These are phyloP conservation scores for Yamadazyma aaseri DNA, from an alignment of 1,139 yeast species.

Conservation along the genomic window DNA sequence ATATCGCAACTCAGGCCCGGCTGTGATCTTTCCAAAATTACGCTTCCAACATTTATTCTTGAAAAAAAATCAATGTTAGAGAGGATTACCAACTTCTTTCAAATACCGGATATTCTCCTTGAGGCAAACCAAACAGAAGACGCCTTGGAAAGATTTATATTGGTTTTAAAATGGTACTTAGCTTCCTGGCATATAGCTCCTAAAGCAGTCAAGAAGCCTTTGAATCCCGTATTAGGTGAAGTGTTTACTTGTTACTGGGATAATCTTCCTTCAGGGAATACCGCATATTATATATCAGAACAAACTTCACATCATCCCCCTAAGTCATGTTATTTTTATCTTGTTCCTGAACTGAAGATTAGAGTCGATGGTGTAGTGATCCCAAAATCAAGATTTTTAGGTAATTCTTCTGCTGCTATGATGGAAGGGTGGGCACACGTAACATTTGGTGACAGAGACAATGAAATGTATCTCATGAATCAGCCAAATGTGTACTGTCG, in stretches of 20 bases:
- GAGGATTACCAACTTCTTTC: slow-evolving; percentile 86
- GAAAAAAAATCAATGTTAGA: slow-evolving; percentile 97
- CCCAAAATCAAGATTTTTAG: slow-evolving; percentile 85
- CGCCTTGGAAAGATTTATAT: slow-evolving; percentile 64
- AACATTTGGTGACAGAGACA: slow-evolving; percentile 60
- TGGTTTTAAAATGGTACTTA: slow-evolving; percentile 82
- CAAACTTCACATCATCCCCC: slow-evolving; percentile 99
- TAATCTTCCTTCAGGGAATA: slow-evolving; percentile 58
- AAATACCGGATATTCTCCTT: slow-evolving; percentile 73
- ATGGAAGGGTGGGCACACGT: slow-evolving; percentile 90
- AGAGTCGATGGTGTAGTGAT: slow-evolving; percentile 86
- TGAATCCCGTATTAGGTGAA: slow-evolving; percentile 93
- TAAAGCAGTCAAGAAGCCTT: slow-evolving; percentile 94
- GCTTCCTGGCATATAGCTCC: slow-evolving; percentile 99
- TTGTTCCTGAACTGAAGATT: slow-evolving; percentile 76
- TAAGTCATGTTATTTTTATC: slow-evolving; percentile 86
- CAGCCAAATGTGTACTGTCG: slow-evolving; percentile 98
- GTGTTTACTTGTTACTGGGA: slow-evolving; percentile 92
- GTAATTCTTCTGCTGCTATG: slow-evolving; percentile 94
- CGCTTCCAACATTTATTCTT: slow-evolving; percentile 89
- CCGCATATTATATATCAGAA: slow-evolving; percentile 84
- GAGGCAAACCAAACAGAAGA: slow-evolving; percentile 64
- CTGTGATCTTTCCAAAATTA: slow-evolving; percentile 82
- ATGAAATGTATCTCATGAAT: slow-evolving; percentile 71
- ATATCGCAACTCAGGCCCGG: slow-evolving; percentile 93